Evolutionary conservation across 306 rosid genomes (phyloP).

Genomic region (Quercus dentata): DNA sequence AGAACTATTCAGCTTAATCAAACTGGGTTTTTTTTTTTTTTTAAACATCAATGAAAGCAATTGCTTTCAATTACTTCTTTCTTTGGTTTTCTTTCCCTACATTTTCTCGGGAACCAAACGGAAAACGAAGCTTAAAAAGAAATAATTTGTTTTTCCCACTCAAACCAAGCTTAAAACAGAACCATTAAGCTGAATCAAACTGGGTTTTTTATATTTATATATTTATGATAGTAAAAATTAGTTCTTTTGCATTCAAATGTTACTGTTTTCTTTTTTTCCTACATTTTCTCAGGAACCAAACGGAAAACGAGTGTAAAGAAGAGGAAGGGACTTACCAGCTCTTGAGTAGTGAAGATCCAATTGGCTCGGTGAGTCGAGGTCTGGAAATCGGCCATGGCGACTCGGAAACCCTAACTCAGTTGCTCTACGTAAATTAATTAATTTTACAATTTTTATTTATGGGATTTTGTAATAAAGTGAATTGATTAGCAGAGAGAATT

Average conservation of each 20-base stretch:
- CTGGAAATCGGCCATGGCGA: conserved; percentile 79
- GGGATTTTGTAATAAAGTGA: neutral
- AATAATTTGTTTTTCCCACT: too few species aligned
- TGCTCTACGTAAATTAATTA: neutral
- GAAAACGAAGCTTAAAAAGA: too few species aligned
- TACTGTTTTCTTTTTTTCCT: too few species aligned
- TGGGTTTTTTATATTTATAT: too few species aligned
- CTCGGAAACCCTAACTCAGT: conserved; percentile 29
- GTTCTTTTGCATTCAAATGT: too few species aligned
- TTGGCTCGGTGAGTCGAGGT: conserved; percentile 81
- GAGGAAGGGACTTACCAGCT: conserved; percentile 46
- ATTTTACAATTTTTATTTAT: neutral
- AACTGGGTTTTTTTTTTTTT: too few species aligned
- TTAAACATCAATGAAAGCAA: too few species aligned
- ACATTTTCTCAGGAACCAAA: neutral
- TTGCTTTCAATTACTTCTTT: too few species aligned
- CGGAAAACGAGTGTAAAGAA: neutral
- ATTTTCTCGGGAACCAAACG: neutral
- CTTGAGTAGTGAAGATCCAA: conserved; percentile 81
- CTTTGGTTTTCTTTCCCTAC: neutral
- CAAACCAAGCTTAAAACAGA: too few species aligned
- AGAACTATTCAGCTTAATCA: too few species aligned
- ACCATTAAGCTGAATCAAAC: too few species aligned
- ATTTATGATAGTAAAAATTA: too few species aligned
- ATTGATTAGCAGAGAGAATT: neutral